Evolutionary conservation across 2,329 filamentous ascomycete genomes (phyloP), one percentile per base, ranked within the genome.

Genomic region (Ophiosphaerella korrae): DNA sequence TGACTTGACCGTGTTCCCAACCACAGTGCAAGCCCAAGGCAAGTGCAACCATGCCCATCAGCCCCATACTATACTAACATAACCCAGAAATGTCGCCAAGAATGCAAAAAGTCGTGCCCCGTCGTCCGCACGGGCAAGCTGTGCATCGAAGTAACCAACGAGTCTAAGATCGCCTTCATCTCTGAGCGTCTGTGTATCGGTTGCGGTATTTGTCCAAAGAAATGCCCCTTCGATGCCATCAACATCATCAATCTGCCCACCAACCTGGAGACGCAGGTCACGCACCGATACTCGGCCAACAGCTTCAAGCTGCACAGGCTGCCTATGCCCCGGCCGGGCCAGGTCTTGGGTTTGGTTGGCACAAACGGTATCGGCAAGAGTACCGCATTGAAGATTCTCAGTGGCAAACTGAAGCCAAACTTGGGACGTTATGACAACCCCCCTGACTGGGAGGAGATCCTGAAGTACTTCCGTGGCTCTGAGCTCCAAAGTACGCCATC

Each of bases 341-440:
- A 97, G 73, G 95, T 99, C 26, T 80, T 99, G 50, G 94, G 94
- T 81, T 84, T 99, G 45, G 95, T 99, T 38, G 95, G 94, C 75
- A 97, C 94, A 67, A 99, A 99, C 86, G 94, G 95, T 91, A 99
- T 97, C 69, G 94, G 94, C 78, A 99, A 99, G 86, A 97, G 92
- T 80, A 99, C 94, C n/a, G 95, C 94, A 7, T 81, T 99, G 75
- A 99, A 99, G 83, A 97, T 99, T 75, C 86, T 99, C 68, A 96
- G 91, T 70, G 94, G 94, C 73, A 99, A 97, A 80, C 83, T 99
- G 70, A 99, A 99, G 85, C 94, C 94, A 53, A 99, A 99, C 76
- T 77, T 99, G 77, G 94, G 95, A 62, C 85, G 89, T 72, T 96
- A 89, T 74, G 92, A 97, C 63, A 95, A 97, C 77, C 93, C 94